Evolutionary conservation across 495 filamentous ascomycete species (phyloP), one percentile per base, ranked within the genome.

Genomic region (Penicillium herquei): DNA sequence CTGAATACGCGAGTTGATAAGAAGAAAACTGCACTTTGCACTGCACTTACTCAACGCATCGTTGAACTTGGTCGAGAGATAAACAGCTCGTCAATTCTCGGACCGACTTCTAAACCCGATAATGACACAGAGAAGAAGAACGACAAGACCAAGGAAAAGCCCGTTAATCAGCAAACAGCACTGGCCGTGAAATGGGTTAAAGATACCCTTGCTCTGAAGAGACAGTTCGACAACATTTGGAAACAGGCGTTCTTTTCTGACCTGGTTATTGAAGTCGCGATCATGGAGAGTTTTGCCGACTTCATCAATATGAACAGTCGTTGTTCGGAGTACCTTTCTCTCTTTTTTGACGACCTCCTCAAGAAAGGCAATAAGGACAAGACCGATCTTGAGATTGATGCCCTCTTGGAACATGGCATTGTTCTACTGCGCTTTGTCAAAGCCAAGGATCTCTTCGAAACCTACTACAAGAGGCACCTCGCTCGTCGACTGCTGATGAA

Each of bases 381-480:
- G 79, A 93, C 90, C 0, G 94, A 98, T 52, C 81, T 70, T 11
- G 94, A 98, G 62, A 83, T 96, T n/a, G 94, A 99, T 63, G 62
- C 67, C 9, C 81, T 96, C 6, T 78, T 99, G 6, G 92, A 97
- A 48, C 96, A 96, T 64, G 92, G 92, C 11, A 93, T 96, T 55
- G 86, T 83, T 0, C 78, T 98, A 4, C 73, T 99, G 32, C 84
- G 91, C 31, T 96, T 96, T 50, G 78, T 99, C 39, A 79, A 83
- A 32, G 93, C 97, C 59, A 93, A 96, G 71, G 95, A 98, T 69
- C 84, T 96, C 61, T 99, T 98, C 55, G 95, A 99, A 70, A 80
- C 89, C 2, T 98, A 99, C 72, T 98, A 98, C 75, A 97, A 98
- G 76, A 98, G 96, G 67, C 94, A 99, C 74, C 80, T 99, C 0